Evolutionary conservation across 2,329 filamentous ascomycete species (phyloP), one percentile per base, ranked within the genome.

Genomic region (Epichloe hybrida): DNA sequence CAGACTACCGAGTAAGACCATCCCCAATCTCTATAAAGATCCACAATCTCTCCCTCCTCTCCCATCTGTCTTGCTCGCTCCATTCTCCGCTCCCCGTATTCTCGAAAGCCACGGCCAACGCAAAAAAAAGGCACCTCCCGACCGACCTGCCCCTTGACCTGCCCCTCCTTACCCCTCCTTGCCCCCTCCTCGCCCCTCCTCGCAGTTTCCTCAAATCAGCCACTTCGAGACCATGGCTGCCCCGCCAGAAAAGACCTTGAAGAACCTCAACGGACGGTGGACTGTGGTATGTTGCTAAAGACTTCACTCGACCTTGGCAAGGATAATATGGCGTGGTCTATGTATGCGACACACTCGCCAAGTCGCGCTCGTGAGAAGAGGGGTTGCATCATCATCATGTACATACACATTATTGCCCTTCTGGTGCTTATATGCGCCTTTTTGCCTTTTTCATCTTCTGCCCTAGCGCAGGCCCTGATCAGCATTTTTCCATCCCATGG

Each of bases 201-300:
- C 15, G 36, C 12, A n/a, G 23, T 13, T 11, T 7, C 4, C 21
- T 15, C 4, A n/a, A 5, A 17, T 21, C n/a, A 21, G 3, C 39
- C 7, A 17, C n/a, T 12, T 41, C 11, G 15, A 11, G 38, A 55
- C 52, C 61, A 90, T 90, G 86, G 84, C 86, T 56, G 83, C 84
- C 54, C 86, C 86, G 51, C 66, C 76, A 49, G 73, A 75, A 54
- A 79, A 83, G 71, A 86, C 76, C 47, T 75, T 82, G 59, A 75
- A 76, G 56, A 75, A 88, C 70, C 75, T 90, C 58, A 80, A 68
- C 59, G 86, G 86, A 55, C 78, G 75, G 61, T 90, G 82, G 76
- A 65, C 73, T 52, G 77, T 90, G 76, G 84, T 87, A 72, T 59
- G 76, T 62, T 15, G 12, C 17, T 13, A 21, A 1, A 15, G 13